These are phyloP conservation scores for Paulownia fortunei DNA, from an alignment of 257 asterid genomes.

Conservation along the genomic window DNA sequence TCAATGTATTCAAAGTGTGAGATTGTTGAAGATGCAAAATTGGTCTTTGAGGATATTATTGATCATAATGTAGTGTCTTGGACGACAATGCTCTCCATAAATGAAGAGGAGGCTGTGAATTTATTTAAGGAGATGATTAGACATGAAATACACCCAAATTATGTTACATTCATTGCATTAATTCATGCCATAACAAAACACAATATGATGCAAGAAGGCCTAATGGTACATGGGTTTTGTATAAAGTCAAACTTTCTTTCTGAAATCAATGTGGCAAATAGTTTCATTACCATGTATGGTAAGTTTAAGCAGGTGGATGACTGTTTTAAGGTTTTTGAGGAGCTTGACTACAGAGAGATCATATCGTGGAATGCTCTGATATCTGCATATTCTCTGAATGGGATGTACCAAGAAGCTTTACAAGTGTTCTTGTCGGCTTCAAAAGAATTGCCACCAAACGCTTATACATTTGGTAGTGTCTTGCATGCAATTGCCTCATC, in stretches of 20 bases:
- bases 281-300: constrained; percentile 93
- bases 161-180: constrained; percentile 83
- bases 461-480: constrained; percentile 85
- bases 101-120: constrained; percentile 59
- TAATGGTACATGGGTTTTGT: constrained; percentile 72
- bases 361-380: constrained; percentile 86
- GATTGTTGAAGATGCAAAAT: constrained; percentile 48
- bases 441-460: constrained; percentile 62
- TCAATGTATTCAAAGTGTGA: constrained; percentile 78
- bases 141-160: constrained; percentile 68
- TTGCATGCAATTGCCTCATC: constrained; percentile 85
- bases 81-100: constrained; percentile 84
- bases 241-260: constrained; percentile 63
- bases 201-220: constrained; percentile 60
- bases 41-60: constrained; percentile 53
- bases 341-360: constrained; percentile 59
- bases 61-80: constrained; percentile 82
- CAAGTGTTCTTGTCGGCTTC: constrained; percentile 56
- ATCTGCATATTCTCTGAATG: constrained; percentile 74
- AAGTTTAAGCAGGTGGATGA: constrained; percentile 61
- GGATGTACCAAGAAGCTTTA: constrained; percentile 77
- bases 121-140: constrained; percentile 70
- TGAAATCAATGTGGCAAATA: constrained; percentile 67
- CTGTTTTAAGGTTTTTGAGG: constrained; percentile 64
- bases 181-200: constrained; percentile 68